Evolutionary conservation across 805 yeast species (phyloP).

Genomic region (Blastobotrys americana): DNA sequence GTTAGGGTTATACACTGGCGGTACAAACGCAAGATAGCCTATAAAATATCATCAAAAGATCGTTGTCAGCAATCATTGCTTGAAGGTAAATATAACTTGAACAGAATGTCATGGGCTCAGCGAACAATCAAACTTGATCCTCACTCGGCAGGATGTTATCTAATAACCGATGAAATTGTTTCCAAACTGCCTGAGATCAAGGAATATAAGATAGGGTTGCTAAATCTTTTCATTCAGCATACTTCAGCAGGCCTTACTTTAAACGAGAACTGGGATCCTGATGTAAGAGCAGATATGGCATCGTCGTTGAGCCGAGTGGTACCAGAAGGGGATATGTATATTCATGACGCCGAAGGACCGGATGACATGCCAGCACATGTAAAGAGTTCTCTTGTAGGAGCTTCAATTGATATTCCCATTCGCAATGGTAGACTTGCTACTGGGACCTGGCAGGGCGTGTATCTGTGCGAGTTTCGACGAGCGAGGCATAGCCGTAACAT

Average conservation of each 20-base stretch:
- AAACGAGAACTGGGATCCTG: slow-evolving; percentile 77
- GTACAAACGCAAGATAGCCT: too few species aligned
- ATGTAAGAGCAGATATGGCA: slow-evolving; percentile 64
- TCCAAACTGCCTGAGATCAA: slow-evolving; percentile 51
- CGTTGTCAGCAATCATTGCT: too few species aligned
- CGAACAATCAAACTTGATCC: slow-evolving; percentile 47
- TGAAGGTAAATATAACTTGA: background rate
- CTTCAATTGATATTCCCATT: slow-evolving; percentile 60
- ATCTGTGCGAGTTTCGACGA: slow-evolving; percentile 65
- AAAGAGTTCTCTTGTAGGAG: slow-evolving; percentile 54
- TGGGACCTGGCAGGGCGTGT: slow-evolving; percentile 86
- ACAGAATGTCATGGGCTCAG: slow-evolving; percentile 49
- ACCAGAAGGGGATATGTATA: slow-evolving; percentile 54
- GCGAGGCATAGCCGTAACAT: slow-evolving; percentile 56
- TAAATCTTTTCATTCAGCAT: slow-evolving; percentile 66
- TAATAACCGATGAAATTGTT: slow-evolving; percentile 61
- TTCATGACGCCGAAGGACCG: slow-evolving; percentile 65
- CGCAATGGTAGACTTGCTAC: slow-evolving; percentile 57
- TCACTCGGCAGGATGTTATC: slow-evolving; percentile 59
- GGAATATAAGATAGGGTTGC: slow-evolving; percentile 52
- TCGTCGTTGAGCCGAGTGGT: slow-evolving; percentile 55
- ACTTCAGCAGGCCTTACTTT: slow-evolving; percentile 72
- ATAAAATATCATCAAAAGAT: too few species aligned
- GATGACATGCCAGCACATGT: slow-evolving; percentile 86
- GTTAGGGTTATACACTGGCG: too few species aligned